Conservation (phyloP, 2,329 filamentous ascomycete genomes). For the Alternaria rosae region DNA sequence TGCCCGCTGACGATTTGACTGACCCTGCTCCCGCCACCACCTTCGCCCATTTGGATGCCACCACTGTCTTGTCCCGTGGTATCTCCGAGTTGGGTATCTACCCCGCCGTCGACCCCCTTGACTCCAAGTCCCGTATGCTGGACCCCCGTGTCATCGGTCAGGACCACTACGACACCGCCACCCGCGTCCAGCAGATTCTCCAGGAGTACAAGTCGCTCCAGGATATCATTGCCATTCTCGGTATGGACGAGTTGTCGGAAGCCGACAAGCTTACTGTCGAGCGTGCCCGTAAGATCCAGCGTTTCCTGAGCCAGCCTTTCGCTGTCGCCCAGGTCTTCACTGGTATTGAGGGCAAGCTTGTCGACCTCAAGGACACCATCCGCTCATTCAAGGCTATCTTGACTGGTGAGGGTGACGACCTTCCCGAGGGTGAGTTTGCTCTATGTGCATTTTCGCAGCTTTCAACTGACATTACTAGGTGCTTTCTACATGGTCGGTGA, state of each 20-base stretch:
- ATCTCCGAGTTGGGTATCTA: conserved; percentile 99
- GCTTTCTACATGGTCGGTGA: conserved; percentile 99
- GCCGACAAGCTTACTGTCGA: conserved; percentile 99
- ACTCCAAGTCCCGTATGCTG: conserved; percentile 99
- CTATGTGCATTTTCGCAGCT: not conserved
- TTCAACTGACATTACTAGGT: conserved; percentile 50
- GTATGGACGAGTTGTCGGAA: conserved; percentile 99
- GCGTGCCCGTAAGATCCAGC: conserved; percentile 99
- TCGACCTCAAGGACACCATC: conserved; percentile 99
- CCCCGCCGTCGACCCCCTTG: conserved; percentile 98
- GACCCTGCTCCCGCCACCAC: conserved; percentile 99
- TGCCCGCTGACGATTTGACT: conserved; percentile 99
- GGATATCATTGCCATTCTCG: conserved; percentile 99
- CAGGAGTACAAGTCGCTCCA: conserved; percentile 99
- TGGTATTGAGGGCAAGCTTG: conserved; percentile 94
- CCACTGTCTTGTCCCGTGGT: conserved; percentile 99
- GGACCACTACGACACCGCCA: conserved; percentile 95
- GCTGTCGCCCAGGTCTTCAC: conserved; percentile 87
- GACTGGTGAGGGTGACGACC: conserved; percentile 90
- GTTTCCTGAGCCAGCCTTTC: conserved; percentile 99
- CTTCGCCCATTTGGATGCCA: conserved; percentile 99
- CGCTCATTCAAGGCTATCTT: conserved; percentile 97
- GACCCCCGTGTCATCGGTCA: conserved; percentile 98
- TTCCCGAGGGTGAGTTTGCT: conserved; percentile 80
- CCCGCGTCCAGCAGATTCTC: conserved; percentile 97